A percentile compares a stretch with the other conserved stretches of the same genome.
Evolutionary conservation across 495 filamentous ascomycete genomes (phyloP).

Genomic region (Poronia punctata): DNA sequence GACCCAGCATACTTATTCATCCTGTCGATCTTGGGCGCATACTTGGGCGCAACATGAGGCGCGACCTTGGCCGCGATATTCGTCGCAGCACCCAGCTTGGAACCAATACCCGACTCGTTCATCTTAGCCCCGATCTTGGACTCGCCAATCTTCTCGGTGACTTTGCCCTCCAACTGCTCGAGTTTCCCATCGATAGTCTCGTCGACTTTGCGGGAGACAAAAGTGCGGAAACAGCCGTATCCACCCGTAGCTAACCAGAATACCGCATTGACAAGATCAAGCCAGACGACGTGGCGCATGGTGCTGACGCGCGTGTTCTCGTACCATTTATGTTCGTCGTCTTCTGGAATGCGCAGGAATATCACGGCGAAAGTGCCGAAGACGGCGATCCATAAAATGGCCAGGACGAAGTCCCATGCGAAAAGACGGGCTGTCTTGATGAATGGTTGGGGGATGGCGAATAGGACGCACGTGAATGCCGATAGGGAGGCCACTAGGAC

Average conservation of each 20-base stretch:
- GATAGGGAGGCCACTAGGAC: conserved; percentile 24
- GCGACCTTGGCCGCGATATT: conserved; percentile 2
- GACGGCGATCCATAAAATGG: conserved; percentile 55
- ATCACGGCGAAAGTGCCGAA: conserved; percentile 66
- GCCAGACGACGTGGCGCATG: conserved; percentile 68
- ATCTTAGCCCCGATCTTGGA: conserved; percentile 10
- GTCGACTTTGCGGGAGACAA: conserved; percentile 26
- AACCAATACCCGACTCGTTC: conserved; percentile 1
- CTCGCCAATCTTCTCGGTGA: conserved; percentile 17
- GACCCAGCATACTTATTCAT: conserved; percentile 1
- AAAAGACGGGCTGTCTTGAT: conserved; percentile 21
- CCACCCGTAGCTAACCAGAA: conserved; percentile 52
- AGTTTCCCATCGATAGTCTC: conserved; percentile 21
- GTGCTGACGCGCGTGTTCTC: conserved; percentile 39
- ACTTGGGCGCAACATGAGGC: neutral
- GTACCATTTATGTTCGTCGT: conserved; percentile 29
- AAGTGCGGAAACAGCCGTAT: conserved; percentile 27
- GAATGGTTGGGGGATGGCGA: conserved; percentile 25
- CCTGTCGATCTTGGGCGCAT: neutral
- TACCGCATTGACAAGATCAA: conserved; percentile 58
- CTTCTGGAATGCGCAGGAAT: conserved; percentile 51
- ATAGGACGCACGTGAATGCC: conserved; percentile 23
- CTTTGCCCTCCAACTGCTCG: conserved; percentile 15
- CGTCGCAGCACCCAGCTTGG: neutral
- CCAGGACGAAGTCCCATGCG: conserved; percentile 27